phyloP scores from a whole-genome alignment of 192 early-diverging fungal genomes.

The Spizellomyces sp. region DNA sequence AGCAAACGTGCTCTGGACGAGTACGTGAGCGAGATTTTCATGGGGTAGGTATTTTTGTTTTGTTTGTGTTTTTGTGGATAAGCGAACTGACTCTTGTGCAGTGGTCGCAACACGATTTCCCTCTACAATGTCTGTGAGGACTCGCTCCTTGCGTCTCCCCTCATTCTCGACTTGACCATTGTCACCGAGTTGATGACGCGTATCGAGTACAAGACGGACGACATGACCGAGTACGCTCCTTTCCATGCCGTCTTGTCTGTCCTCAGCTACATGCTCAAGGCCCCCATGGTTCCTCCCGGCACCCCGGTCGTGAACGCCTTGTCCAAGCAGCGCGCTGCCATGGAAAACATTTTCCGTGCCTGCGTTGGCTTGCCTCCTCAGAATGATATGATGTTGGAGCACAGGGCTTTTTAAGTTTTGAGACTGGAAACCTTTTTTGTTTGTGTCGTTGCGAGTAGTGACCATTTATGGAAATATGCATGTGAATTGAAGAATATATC shows the following conservation, averaged over 20 bases:
- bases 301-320: slow-evolving; percentile 97
- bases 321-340: slow-evolving; percentile 90
- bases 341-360: slow-evolving; percentile 98
- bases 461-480: too few relatives aligned
- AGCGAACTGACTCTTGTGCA: too few relatives aligned
- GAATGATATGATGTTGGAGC: slow-evolving; percentile 96
- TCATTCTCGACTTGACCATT: slow-evolving; percentile 95
- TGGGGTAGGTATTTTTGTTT: slow-evolving; percentile 58
- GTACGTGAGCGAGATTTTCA: slow-evolving; percentile 98
- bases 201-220: slow-evolving; percentile 83
- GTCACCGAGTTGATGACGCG: slow-evolving; percentile 97
- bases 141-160: slow-evolving; percentile 93
- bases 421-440: too few relatives aligned
- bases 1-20: slow-evolving; percentile 98
- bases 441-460: too few relatives aligned
- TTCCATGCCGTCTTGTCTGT: slow-evolving; percentile 97
- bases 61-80: background rate
- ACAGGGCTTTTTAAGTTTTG: slow-evolving; percentile 30
- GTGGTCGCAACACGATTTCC: slow-evolving; percentile 92
- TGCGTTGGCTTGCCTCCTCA: slow-evolving; percentile 93
- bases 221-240: slow-evolving; percentile 68
- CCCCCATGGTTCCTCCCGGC: slow-evolving; percentile 88
- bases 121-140: slow-evolving; percentile 99
- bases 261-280: slow-evolving; percentile 96
- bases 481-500: too few relatives aligned